phyloP scores from a whole-genome alignment of 2,329 filamentous ascomycete genomes.

The Hypoxylon sp. region DNA sequence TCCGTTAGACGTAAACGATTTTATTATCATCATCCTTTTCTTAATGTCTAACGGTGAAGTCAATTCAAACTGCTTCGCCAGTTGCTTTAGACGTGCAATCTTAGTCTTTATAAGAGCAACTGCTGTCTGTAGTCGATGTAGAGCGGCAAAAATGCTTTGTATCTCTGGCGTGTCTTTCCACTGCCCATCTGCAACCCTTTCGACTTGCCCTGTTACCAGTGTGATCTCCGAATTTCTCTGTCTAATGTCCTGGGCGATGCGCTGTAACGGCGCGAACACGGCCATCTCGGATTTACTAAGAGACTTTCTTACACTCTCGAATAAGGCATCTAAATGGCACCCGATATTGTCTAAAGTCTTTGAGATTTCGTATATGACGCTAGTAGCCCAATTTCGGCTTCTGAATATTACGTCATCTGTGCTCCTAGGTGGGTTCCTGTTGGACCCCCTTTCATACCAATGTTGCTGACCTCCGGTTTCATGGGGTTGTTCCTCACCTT shows the following conservation, averaged over 20 bases:
- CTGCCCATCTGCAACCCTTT: background rate
- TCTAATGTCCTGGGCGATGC: background rate
- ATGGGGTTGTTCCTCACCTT: background rate
- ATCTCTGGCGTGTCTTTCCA: constrained; percentile 1
- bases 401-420: background rate
- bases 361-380: background rate
- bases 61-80: background rate
- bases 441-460: constrained; percentile 2
- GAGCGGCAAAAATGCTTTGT: background rate
- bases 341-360: background rate
- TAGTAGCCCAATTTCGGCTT: background rate
- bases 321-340: background rate
- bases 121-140: background rate
- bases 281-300: background rate
- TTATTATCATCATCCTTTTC: too few relatives aligned
- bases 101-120: background rate
- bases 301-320: background rate
- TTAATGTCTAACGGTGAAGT: too few relatives aligned
- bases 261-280: background rate
- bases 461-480: too few relatives aligned
- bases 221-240: background rate
- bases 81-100: background rate
- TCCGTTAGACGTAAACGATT: too few relatives aligned
- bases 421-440: background rate
- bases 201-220: background rate